Conservation (phyloP, 2,329 filamentous ascomycete genomes). For the Salinomyces thailandicus region DNA sequence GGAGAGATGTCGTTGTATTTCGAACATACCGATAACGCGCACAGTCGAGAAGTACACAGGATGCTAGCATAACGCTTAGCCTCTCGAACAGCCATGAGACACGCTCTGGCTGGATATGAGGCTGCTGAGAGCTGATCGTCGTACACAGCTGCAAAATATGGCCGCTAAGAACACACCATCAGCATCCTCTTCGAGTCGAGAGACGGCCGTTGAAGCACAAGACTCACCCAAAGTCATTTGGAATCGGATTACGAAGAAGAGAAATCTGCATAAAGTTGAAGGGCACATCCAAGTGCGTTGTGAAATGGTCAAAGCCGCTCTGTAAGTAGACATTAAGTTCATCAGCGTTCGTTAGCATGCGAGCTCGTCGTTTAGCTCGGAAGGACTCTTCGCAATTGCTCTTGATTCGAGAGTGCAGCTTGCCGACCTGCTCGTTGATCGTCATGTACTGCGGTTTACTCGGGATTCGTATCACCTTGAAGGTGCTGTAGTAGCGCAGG, state of each 20-base stretch:
- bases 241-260: conserved; percentile 36
- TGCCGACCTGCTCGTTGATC: conserved; percentile 40
- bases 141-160: conserved; percentile 42
- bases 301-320: conserved; percentile 42
- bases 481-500: conserved; percentile 41
- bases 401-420: conserved; percentile 36
- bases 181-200: too few relatives aligned
- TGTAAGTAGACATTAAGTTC: conserved; percentile 40
- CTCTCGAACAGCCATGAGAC: conserved; percentile 33
- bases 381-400: conserved; percentile 33
- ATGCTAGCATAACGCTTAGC: conserved; percentile 40
- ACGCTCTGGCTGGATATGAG: conserved; percentile 20
- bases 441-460: conserved; percentile 35
- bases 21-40: conserved; percentile 25
- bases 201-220: too few relatives aligned
- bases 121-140: conserved; percentile 28
- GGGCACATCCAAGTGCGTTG: conserved; percentile 33
- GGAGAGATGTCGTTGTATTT: too few relatives aligned
- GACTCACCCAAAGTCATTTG: conserved; percentile 33
- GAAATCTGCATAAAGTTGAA: conserved; percentile 44
- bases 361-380: conserved; percentile 33
- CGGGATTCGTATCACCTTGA: conserved; percentile 40
- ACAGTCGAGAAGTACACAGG: conserved; percentile 41
- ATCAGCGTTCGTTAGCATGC: conserved; percentile 39
- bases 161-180: too few relatives aligned